Conservation (phyloP, 257 asterid genomes). For the Eustoma russellianum region DNA sequence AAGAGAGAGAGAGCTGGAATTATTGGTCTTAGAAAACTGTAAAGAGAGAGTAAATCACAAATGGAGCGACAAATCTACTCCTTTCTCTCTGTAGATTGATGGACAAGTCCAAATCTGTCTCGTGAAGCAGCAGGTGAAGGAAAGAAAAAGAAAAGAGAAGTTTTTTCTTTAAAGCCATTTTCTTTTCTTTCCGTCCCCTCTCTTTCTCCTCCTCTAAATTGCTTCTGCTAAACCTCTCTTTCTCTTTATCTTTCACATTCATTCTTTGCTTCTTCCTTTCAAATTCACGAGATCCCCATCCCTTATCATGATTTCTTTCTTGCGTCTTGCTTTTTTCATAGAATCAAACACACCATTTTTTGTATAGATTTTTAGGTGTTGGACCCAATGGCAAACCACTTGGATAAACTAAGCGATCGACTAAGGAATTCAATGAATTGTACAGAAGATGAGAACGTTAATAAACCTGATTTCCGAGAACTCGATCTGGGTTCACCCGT, state of each 20-base stretch:
- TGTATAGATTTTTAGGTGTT: background rate
- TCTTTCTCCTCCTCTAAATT: background rate
- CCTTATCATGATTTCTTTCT: constrained; percentile 20
- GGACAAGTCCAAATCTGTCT: too few species aligned
- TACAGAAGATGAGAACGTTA: constrained; percentile 21
- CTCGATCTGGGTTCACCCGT: constrained; percentile 74
- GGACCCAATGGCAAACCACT: constrained; percentile 4
- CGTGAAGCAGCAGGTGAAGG: too few species aligned
- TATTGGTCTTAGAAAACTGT: too few species aligned
- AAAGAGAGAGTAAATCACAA: too few species aligned
- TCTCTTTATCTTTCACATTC: background rate
- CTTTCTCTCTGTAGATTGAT: too few species aligned
- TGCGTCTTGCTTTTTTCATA: constrained; percentile 3
- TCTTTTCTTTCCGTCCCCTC: background rate
- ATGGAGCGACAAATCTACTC: too few species aligned
- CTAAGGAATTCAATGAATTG: constrained; percentile 28
- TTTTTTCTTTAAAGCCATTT: too few species aligned
- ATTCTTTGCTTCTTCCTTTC: background rate
- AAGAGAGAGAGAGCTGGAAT: too few species aligned
- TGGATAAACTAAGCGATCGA: constrained; percentile 46
- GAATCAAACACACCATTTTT: constrained; percentile 5
- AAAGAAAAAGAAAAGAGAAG: too few species aligned
- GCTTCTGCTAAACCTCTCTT: background rate
- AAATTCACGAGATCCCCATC: constrained; percentile 3
- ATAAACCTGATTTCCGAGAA: constrained; percentile 75